These are phyloP conservation scores for Vararia minispora DNA, from an alignment of 768 basidiomycete genomes.

Conservation along the genomic window DNA sequence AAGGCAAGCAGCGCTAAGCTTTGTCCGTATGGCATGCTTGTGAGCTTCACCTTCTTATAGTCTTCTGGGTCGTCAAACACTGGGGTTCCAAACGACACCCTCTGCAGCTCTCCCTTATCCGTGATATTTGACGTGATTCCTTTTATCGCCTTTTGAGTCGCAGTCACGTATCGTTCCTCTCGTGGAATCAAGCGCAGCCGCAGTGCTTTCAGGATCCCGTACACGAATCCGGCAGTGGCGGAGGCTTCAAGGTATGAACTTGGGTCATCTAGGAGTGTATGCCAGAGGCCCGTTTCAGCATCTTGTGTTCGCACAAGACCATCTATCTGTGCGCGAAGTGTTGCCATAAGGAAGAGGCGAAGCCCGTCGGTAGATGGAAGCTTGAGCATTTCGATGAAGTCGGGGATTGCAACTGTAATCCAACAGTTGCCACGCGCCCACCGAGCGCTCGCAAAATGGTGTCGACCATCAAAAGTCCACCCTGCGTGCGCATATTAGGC, in stretches of 20 bases:
- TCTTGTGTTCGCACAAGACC: slow-evolving; percentile 36
- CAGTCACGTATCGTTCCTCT: slow-evolving; percentile 26
- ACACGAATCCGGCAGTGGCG: slow-evolving; percentile 37
- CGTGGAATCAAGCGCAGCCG: slow-evolving; percentile 32
- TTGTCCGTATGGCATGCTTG: slow-evolving; percentile 49
- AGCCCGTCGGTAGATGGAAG: slow-evolving; percentile 31
- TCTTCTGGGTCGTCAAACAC: slow-evolving; percentile 36
- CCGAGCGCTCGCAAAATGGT: slow-evolving; percentile 33
- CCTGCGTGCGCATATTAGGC: slow-evolving; percentile 16
- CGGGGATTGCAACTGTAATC: slow-evolving; percentile 34
- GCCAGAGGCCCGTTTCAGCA: slow-evolving; percentile 35
- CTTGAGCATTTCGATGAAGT: slow-evolving; percentile 36
- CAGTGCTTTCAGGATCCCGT: slow-evolving; percentile 33
- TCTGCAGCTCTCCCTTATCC: slow-evolving; percentile 32
- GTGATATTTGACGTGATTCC: slow-evolving; percentile 34
- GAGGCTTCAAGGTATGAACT: slow-evolving; percentile 41
- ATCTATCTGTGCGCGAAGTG: slow-evolving; percentile 35
- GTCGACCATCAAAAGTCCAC: slow-evolving; percentile 35
- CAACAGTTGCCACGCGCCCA: slow-evolving; percentile 52
- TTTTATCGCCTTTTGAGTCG: slow-evolving; percentile 29
- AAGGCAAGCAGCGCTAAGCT: slow-evolving; percentile 38
- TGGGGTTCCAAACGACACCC: slow-evolving; percentile 42
- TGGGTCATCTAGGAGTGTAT: slow-evolving; percentile 41
- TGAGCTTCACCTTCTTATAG: slow-evolving; percentile 40
- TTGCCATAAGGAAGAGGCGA: slow-evolving; percentile 28